Base-by-base conservation (phyloP, 164 flowering plant species). In the Taxillus chinensis region DNA sequence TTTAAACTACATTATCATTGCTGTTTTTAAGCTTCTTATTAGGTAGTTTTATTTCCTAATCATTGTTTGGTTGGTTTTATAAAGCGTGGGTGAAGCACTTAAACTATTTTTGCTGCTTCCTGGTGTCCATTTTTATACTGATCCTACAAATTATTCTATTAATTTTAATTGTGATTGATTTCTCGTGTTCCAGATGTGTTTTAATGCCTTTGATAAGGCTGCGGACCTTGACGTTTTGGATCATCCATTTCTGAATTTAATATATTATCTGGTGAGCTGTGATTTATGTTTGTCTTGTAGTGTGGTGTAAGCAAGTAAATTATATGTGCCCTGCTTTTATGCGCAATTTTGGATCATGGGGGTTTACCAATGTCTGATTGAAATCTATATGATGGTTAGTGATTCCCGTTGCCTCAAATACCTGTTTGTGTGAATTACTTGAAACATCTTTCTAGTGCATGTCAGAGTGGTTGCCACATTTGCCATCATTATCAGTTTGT, bases 181-280 rank as follows among this genome's bases (percentile, higher is more conserved):
- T 55, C 8, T 5, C 48, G 41, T 66, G 14, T 41, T 56, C 11
- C 83, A 88, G 98, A 77, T 87, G 89, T 86, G 87, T 79, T 83
- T 90, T 65, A 74, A 82, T 79, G 98, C 95, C 55, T 86, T 92
- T 63, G 92, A 92, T 67, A 67, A 79, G 72, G 96, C 84, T 60
- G 96, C 96, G 6, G 71, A 86, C 69, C 89, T 92, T 67, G 98
- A 92, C 74, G 89, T 90, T 63, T 57, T 90, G 80, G 78, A 86
- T 63, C 98, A 92, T 72, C 96, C 98, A 15, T 62, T 92, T 71
- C 79, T 89, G 41, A 90, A 86, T 79, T 83, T 92, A 55, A 70
- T 83, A 9, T 92, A 85, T 65, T 92, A 87, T 71, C 64, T 88
- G 89, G 98, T 92, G 77, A 68, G 84, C 64, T 55, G 59, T 67